These are phyloP conservation scores for Penicillium sp. DNA, from an alignment of 2,329 filamentous ascomycete species.

Conservation along the genomic window DNA sequence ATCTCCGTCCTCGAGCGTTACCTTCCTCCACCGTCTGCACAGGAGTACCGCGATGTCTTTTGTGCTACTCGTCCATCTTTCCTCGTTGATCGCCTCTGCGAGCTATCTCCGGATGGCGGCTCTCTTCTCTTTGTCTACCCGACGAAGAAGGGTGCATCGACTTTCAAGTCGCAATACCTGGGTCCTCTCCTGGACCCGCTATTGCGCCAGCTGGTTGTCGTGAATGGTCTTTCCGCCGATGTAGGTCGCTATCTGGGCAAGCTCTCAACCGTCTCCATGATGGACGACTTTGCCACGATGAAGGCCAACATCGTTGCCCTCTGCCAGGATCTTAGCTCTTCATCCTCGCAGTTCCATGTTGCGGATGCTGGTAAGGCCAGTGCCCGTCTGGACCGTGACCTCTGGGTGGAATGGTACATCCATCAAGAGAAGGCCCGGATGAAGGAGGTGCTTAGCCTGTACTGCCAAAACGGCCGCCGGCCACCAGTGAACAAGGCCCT, in stretches of 20 bases:
- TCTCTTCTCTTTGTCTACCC: constrained; percentile 66
- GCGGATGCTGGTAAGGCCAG: constrained; percentile 55
- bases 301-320: constrained; percentile 43
- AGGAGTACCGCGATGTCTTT: constrained; percentile 64
- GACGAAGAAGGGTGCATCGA: constrained; percentile 58
- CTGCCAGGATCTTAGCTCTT: constrained; percentile 43
- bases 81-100: constrained; percentile 62
- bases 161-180: constrained; percentile 62
- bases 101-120: constrained; percentile 60
- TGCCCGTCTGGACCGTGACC: constrained; percentile 53
- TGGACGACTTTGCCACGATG: constrained; percentile 59
- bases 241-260: constrained; percentile 57
- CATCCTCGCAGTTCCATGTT: constrained; percentile 45
- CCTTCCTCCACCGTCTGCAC: constrained; percentile 61
- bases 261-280: constrained; percentile 55
- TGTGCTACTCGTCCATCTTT: constrained; percentile 56
- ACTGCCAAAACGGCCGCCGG: constrained; percentile 45
- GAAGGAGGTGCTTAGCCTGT: constrained; percentile 50
- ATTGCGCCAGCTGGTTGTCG: constrained; percentile 60
- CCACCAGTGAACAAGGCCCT: constrained; percentile 33
- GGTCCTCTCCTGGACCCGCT: constrained; percentile 64
- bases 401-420: constrained; percentile 67
- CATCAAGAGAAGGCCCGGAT: constrained; percentile 65
- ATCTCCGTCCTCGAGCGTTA: constrained; percentile 65
- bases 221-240: constrained; percentile 61